Evolutionary conservation across 2,329 filamentous ascomycete genomes (phyloP).

Genomic region (Xylariaceae sp.): DNA sequence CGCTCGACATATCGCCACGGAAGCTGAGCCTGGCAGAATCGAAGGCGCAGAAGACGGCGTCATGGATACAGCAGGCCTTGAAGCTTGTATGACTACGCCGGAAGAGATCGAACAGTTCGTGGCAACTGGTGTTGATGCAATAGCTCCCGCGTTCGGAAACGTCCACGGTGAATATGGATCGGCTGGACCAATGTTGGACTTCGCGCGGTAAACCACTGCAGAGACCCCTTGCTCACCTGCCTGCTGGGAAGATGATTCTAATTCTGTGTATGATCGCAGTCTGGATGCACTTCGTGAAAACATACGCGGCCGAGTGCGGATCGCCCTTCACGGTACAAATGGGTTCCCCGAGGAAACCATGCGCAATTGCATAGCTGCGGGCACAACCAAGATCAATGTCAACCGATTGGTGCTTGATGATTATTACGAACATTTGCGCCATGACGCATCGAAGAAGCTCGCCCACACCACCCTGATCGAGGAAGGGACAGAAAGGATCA

Average conservation of each 20-base stretch:
- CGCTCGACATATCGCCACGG: conserved; percentile 58
- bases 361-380: conserved; percentile 47
- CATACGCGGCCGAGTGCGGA: conserved; percentile 37
- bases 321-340: conserved; percentile 56
- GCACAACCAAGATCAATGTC: conserved; percentile 56
- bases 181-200: conserved; percentile 59
- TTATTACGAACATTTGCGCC: conserved; percentile 39
- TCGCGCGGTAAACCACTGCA: too few relatives aligned
- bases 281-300: conserved; percentile 36
- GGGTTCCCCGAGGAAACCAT: conserved; percentile 49
- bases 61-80: conserved; percentile 49
- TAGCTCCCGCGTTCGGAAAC: conserved; percentile 73
- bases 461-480: conserved; percentile 41
- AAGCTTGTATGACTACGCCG: conserved; percentile 57
- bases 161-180: conserved; percentile 72
- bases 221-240: too few relatives aligned
- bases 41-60: conserved; percentile 70
- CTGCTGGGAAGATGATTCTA: too few relatives aligned
- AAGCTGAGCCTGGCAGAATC: conserved; percentile 66
- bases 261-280: too few relatives aligned
- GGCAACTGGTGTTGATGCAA: conserved; percentile 66
- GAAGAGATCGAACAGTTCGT: conserved; percentile 70
- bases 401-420: conserved; percentile 49
- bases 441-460: conserved; percentile 32
- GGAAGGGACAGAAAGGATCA: conserved; percentile 40